Evolutionary conservation across 768 basidiomycete species (phyloP).

Genomic region (Boletus tomentosulus): DNA sequence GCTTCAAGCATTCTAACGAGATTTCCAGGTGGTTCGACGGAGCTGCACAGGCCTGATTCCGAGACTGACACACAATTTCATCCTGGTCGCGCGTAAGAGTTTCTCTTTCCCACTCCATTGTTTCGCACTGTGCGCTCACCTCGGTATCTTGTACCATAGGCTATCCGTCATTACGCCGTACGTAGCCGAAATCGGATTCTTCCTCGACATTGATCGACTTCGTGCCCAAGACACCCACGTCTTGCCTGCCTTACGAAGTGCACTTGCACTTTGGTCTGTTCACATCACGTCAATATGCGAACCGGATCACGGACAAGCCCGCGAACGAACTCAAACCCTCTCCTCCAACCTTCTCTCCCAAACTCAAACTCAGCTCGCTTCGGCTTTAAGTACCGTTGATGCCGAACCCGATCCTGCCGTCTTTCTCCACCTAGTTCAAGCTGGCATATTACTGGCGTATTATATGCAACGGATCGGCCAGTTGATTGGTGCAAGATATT

Average conservation of each 20-base stretch:
- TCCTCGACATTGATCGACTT: constrained; percentile 52
- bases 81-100: constrained; percentile 11
- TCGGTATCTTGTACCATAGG: constrained; percentile 7
- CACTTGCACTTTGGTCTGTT: constrained; percentile 50
- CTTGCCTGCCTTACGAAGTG: constrained; percentile 45
- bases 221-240: constrained; percentile 38
- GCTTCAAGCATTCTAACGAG: background rate
- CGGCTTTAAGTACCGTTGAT: constrained; percentile 39
- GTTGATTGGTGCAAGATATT: constrained; percentile 57
- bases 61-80: background rate
- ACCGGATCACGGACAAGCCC: constrained; percentile 31
- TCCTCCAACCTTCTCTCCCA: constrained; percentile 40
- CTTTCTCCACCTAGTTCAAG: constrained; percentile 54
- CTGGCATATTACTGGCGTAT: constrained; percentile 59
- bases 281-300: constrained; percentile 41
- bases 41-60: background rate
- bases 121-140: background rate
- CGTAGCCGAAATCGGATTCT: constrained; percentile 60
- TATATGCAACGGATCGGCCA: constrained; percentile 62
- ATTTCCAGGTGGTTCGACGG: background rate
- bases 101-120: background rate
- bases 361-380: constrained; percentile 44
- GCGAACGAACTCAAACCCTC: background rate
- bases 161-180: constrained; percentile 47
- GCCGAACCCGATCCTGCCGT: constrained; percentile 31